phyloP scores from a whole-genome alignment of 2,329 filamentous ascomycete species.

The Cladosporium velox region DNA sequence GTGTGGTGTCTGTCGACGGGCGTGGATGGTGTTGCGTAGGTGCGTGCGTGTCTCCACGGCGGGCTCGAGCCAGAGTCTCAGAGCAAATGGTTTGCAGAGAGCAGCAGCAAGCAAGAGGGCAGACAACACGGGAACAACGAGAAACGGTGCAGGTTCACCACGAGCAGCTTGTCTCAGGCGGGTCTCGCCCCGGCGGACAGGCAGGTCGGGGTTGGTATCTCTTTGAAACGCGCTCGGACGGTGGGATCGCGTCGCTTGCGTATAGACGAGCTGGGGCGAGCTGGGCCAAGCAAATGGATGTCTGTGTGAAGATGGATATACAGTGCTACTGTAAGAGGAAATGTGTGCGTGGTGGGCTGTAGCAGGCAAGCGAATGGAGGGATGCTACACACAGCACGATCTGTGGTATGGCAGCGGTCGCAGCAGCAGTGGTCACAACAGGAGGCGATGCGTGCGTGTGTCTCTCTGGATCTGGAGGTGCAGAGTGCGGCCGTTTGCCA shows the following conservation, averaged over 20 bases:
- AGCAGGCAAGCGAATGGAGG: not conserved
- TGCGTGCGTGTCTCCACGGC: conserved; percentile 11
- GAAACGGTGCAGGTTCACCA: conserved; percentile 17
- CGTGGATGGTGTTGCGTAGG: not conserved
- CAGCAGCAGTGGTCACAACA: conserved; percentile 7
- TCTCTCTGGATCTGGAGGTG: not conserved
- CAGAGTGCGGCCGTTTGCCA: conserved; percentile 7
- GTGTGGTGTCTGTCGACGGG: conserved; percentile 5
- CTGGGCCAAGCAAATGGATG: conserved; percentile 6
- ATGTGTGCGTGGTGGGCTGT: not conserved
- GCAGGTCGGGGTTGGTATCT: conserved; percentile 19
- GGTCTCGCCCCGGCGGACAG: conserved; percentile 15
- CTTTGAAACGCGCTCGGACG: conserved; percentile 21
- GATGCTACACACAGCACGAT: not conserved
- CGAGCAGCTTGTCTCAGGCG: conserved; percentile 21
- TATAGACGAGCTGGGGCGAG: not conserved
- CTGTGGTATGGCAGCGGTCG: not conserved
- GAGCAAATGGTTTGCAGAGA: conserved; percentile 11
- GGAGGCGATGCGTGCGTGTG: not conserved
- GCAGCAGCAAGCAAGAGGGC: conserved; percentile 15
- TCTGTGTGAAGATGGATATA: conserved; percentile 10
- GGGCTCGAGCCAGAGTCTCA: conserved; percentile 8
- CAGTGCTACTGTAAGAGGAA: not conserved
- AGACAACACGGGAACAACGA: conserved; percentile 14
- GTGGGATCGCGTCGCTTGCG: conserved; percentile 15